phyloP scores from a whole-genome alignment of 2,329 filamentous ascomycete genomes.

The Canariomyces notabilis region DNA sequence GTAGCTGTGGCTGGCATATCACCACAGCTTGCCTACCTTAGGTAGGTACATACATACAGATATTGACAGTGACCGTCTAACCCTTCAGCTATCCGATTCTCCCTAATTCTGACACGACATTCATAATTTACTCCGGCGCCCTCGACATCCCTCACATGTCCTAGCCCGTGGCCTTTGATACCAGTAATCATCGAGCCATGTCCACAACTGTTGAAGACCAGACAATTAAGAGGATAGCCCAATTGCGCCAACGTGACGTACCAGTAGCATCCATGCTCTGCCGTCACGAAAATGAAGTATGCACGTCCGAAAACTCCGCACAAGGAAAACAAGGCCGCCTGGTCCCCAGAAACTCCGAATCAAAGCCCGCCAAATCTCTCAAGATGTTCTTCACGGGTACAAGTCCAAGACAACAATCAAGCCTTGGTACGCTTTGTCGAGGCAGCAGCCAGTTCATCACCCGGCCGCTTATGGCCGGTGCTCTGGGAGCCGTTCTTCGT shows the following conservation, averaged over 20 bases:
- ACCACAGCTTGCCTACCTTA: not conserved
- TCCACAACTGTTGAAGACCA: not conserved
- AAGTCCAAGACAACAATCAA: conserved; percentile 14
- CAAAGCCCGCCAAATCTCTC: conserved; percentile 8
- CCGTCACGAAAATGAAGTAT: conserved; percentile 3
- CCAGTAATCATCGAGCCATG: conserved; percentile 2
- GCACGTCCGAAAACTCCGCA: not conserved
- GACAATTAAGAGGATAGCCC: not conserved
- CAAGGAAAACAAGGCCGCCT: conserved; percentile 2
- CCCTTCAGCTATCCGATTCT: conserved; percentile 14
- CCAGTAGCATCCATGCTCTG: not conserved
- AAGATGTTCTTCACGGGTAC: conserved; percentile 1
- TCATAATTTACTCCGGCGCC: conserved; percentile 4
- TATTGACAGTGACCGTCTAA: conserved; percentile 11
- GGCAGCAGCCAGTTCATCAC: conserved; percentile 28
- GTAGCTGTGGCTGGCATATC: not conserved
- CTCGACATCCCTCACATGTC: conserved; percentile 4
- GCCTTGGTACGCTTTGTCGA: conserved; percentile 37
- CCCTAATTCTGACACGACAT: conserved; percentile 10
- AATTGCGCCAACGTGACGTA: not conserved
- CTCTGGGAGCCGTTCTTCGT: conserved; percentile 49
- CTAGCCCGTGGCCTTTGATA: not conserved
- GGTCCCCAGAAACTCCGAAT: conserved; percentile 10
- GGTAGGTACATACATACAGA: conserved; percentile 9
- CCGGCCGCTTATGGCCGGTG: conserved; percentile 41